phyloP scores from a whole-genome alignment of 805 yeast genomes.

The Lipomyces sp. region DNA sequence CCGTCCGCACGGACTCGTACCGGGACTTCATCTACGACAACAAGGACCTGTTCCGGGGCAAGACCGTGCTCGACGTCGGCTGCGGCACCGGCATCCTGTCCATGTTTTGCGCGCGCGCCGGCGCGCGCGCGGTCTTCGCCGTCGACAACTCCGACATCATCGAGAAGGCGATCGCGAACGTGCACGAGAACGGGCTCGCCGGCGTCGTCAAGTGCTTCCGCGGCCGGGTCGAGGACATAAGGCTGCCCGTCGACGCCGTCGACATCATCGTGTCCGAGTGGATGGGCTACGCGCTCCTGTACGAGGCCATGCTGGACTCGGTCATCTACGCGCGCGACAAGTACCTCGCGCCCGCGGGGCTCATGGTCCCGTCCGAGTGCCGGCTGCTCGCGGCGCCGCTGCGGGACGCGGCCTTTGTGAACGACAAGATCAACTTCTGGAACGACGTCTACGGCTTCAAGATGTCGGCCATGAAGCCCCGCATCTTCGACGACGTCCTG shows the following conservation, averaged over 20 bases:
- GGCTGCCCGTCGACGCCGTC: slow-evolving; percentile 77
- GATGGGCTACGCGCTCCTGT: slow-evolving; percentile 97
- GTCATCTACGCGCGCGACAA: slow-evolving; percentile 91
- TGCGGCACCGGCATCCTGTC: slow-evolving; percentile 98
- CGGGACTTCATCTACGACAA: slow-evolving; percentile 90
- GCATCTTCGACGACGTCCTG: slow-evolving; percentile 58
- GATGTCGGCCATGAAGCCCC: slow-evolving; percentile 74
- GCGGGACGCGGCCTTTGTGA: slow-evolving; percentile 89
- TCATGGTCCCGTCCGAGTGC: slow-evolving; percentile 93
- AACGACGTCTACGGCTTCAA: slow-evolving; percentile 94
- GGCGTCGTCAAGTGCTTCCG: slow-evolving; percentile 83
- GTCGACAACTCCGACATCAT: slow-evolving; percentile 97
- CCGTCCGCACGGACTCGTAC: slow-evolving; percentile 86
- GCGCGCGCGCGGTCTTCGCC: slow-evolving; percentile 95
- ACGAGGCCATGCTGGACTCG: slow-evolving; percentile 97
- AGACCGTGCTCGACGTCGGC: slow-evolving; percentile 94
- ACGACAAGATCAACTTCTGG: slow-evolving; percentile 91
- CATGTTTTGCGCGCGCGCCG: slow-evolving; percentile 98
- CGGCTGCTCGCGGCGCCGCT: slow-evolving; percentile 85
- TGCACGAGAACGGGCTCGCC: slow-evolving; percentile 73
- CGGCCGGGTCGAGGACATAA: slow-evolving; percentile 92
- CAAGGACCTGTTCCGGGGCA: slow-evolving; percentile 83
- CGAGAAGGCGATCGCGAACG: slow-evolving; percentile 90
- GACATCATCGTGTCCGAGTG: slow-evolving; percentile 96
- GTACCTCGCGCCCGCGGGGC: slow-evolving; percentile 73